Conservation (phyloP, 495 filamentous ascomycete genomes). For the Cairneyella variabilis region DNA sequence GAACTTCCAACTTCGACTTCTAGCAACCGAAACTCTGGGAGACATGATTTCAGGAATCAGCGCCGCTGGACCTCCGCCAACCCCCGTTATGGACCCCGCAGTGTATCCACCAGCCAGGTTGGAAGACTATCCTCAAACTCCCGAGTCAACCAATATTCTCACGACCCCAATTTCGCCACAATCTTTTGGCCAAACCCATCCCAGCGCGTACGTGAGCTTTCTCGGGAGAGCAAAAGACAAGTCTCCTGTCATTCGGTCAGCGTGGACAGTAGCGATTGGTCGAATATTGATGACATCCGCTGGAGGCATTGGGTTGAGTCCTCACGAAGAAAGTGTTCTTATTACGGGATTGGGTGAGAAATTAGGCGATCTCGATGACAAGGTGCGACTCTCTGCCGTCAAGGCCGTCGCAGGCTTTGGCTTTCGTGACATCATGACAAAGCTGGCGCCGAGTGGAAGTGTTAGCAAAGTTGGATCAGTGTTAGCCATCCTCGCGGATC, state of each 20-base stretch:
- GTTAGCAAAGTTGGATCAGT: conserved; percentile 66
- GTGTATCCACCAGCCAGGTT: conserved; percentile 75
- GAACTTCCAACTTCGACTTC: conserved; percentile 75
- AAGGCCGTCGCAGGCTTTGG: conserved; percentile 73
- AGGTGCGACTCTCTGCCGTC: conserved; percentile 82
- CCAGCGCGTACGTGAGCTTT: conserved; percentile 74
- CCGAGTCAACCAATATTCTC: conserved; percentile 59
- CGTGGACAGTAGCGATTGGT: conserved; percentile 81
- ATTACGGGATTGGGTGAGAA: conserved; percentile 72
- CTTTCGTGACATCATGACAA: conserved; percentile 73
- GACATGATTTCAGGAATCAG: conserved; percentile 92
- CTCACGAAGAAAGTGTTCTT: conserved; percentile 68
- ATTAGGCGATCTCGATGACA: conserved; percentile 85
- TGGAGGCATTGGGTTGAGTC: conserved; percentile 77
- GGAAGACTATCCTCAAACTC: conserved; percentile 47
- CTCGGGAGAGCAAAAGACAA: conserved; percentile 83
- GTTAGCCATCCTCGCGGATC: conserved; percentile 75
- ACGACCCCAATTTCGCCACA: conserved; percentile 76
- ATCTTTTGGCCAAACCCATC: conserved; percentile 77
- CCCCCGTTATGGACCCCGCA: conserved; percentile 68
- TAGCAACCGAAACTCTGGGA: conserved; percentile 90
- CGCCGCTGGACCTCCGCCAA: conserved; percentile 75
- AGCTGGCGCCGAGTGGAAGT: conserved; percentile 71
- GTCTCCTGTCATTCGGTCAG: conserved; percentile 69
- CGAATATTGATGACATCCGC: conserved; percentile 78